Percentiles rank a stretch among this genome's conserved stretches.
Conservation (phyloP, 805 yeast genomes). For the Ogataea nonfermentans region DNA sequence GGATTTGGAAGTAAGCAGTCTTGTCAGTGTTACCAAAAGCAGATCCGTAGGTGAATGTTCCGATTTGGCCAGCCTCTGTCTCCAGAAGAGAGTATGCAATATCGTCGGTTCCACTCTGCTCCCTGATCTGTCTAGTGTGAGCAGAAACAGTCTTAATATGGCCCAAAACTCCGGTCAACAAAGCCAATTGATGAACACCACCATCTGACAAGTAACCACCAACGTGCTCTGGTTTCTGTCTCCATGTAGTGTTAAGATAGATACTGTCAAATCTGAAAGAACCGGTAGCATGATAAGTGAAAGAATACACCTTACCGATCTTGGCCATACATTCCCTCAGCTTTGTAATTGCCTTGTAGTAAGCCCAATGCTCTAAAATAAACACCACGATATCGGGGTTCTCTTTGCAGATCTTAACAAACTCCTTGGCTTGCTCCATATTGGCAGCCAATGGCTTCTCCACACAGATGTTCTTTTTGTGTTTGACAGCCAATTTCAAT, state of each 20-base stretch:
- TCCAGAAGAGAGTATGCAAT: slow-evolving; percentile 68
- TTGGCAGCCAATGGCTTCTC: slow-evolving; percentile 95
- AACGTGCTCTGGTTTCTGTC: slow-evolving; percentile 84
- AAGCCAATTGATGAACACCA: slow-evolving; percentile 93
- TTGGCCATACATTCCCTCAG: slow-evolving; percentile 58
- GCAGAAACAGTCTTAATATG: slow-evolving; percentile 69
- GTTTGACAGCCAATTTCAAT: slow-evolving; percentile 65
- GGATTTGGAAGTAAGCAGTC: slow-evolving; percentile 61
- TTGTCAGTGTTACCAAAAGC: slow-evolving; percentile 82
- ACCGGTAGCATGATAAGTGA: slow-evolving; percentile 73
- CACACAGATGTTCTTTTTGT: slow-evolving; percentile 74
- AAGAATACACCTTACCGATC: slow-evolving; percentile 72
- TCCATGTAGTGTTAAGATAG: slow-evolving; percentile 76
- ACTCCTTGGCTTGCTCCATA: slow-evolving; percentile 73
- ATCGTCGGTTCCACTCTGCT: slow-evolving; percentile 80
- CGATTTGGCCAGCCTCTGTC: slow-evolving; percentile 61
- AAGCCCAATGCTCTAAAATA: slow-evolving; percentile 86
- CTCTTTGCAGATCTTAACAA: slow-evolving; percentile 62
- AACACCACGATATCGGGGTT: slow-evolving; percentile 64
- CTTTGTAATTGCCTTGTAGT: slow-evolving; percentile 54
- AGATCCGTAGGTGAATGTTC: slow-evolving; percentile 85
- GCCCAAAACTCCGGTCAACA: slow-evolving; percentile 81
- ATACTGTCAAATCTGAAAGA: slow-evolving; percentile 60
- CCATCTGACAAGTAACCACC: slow-evolving; percentile 95
- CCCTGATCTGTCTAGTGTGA: slow-evolving; percentile 70